These are phyloP conservation scores for Aspergillus kassunensis DNA, from an alignment of 495 filamentous ascomycete genomes.

Conservation along the genomic window DNA sequence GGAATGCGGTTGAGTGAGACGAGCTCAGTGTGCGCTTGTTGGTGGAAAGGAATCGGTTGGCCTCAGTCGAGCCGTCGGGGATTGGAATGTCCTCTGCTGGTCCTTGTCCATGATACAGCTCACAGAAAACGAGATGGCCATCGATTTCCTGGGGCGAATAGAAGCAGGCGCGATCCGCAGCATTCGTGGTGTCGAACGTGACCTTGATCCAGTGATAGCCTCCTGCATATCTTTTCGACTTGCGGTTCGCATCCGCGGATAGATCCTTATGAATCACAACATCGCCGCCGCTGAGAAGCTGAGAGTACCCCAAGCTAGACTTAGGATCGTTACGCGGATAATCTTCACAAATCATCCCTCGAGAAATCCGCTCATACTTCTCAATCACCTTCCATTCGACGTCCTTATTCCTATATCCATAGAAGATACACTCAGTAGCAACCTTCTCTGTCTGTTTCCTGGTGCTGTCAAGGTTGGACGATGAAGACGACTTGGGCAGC, in stretches of 20 bases:
- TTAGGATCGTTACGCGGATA: constrained; percentile 65
- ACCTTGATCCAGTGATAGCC: constrained; percentile 90
- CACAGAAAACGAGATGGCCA: constrained; percentile 72
- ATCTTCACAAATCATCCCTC: constrained; percentile 81
- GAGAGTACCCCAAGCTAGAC: constrained; percentile 49
- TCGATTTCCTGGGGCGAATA: constrained; percentile 73
- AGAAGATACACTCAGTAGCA: constrained; percentile 78
- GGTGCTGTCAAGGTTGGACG: constrained; percentile 38
- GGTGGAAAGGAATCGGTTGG: constrained; percentile 23
- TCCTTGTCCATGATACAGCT: constrained; percentile 67
- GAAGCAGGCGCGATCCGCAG: constrained; percentile 71
- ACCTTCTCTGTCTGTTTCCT: constrained; percentile 49
- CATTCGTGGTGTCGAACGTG: constrained; percentile 78
- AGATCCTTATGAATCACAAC: constrained; percentile 58
- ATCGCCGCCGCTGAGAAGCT: constrained; percentile 58
- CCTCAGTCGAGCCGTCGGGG: constrained; percentile 38
- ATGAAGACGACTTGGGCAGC: constrained; percentile 40
- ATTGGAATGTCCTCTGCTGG: constrained; percentile 64
- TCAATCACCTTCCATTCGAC: constrained; percentile 81
- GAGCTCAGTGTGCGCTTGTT: constrained; percentile 33
- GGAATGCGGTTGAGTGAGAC: constrained; percentile 37
- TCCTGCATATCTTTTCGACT: constrained; percentile 70
- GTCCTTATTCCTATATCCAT: constrained; percentile 68
- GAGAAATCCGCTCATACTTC: constrained; percentile 71
- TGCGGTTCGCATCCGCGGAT: constrained; percentile 63